Base-by-base conservation (phyloP, 2,329 filamentous ascomycete genomes). In the Tolypocladium pustulatum region DNA sequence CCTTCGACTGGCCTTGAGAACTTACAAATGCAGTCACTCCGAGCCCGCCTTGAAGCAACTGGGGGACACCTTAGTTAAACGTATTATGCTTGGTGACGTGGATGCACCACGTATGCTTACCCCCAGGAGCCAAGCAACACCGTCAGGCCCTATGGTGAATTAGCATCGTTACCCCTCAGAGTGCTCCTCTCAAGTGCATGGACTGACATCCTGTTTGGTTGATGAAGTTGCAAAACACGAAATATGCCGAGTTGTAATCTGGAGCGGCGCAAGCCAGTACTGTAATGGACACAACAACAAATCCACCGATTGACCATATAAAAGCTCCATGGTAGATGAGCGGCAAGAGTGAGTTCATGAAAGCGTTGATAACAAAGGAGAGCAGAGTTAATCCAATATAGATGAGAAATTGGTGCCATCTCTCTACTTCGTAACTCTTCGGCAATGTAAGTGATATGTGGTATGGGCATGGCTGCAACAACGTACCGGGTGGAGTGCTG, bases 401-500 rank as follows among this genome's bases (percentile, higher is more conserved):
- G 69, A 61, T 80, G 73, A 89, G 73, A 68, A 90, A 90, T 62
- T 88, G 84, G 63, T 90, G 86, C 84, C 86, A 90, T 30, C 81
- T 67, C 63, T 86, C 71, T 2, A 81, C 65, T 22, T 76, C 73
- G 64, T 86, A 90, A 51, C 66, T 73, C 8, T 66, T 17, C 8
- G 1, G 12, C 0, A 5, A 15, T 56, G 32, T 57, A 22, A 59
- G 57, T 49, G 8, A 36, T 3, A 30, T 30, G 38, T 12, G 38
- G 9, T 22, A n/a, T n/a, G 17, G 15, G 6, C 4, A 54, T 27
- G 15, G 20, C 1, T 17, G 38, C 9, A n/a, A 6, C 8, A 3
- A 57, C 59, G 2, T 61, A 66, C 63, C 0, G 81, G 74, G 62
- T 86, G 74, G 65, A 83, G 79, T 36, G 89, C 72, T 0, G 81